Conservation (phyloP, 2,329 filamentous ascomycete species). For the Epichloe sylvatica region DNA sequence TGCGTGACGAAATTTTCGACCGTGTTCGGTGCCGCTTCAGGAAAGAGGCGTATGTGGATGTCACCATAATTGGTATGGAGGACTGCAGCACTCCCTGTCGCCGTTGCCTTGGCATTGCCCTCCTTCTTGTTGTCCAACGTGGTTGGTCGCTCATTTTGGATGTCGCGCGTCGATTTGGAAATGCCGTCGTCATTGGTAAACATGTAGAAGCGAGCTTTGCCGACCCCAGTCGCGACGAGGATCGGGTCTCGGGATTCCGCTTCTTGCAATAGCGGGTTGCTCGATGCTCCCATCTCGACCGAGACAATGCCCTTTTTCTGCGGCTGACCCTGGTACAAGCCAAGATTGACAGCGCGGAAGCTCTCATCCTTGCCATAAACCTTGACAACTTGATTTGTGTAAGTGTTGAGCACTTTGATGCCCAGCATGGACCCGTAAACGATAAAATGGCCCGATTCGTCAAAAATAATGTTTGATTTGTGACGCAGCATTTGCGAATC, state of each 20-base stretch:
- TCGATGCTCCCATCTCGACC: constrained; percentile 91
- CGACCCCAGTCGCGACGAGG: constrained; percentile 67
- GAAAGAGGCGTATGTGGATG: constrained; percentile 85
- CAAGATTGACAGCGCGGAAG: constrained; percentile 68
- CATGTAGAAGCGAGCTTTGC: constrained; percentile 92
- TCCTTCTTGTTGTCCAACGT: constrained; percentile 45
- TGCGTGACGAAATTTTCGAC: constrained; percentile 98
- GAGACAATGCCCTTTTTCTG: constrained; percentile 89
- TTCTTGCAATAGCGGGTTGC: constrained; percentile 84
- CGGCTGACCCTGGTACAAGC: constrained; percentile 86
- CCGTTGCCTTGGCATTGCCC: constrained; percentile 40
- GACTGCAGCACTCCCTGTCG: constrained; percentile 66
- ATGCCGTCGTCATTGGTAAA: constrained; percentile 84
- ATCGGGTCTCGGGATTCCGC: constrained; percentile 85
- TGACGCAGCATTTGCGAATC: constrained; percentile 53
- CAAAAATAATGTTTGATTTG: constrained; percentile 79
- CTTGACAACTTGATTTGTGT: constrained; percentile 83
- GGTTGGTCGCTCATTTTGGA: constrained; percentile 88
- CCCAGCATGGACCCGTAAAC: constrained; percentile 87
- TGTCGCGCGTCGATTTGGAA: constrained; percentile 70
- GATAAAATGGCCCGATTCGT: constrained; percentile 91
- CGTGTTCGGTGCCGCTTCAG: constrained; percentile 80
- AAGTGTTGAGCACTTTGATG: constrained; percentile 89
- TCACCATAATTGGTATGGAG: constrained; percentile 91
- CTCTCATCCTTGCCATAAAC: constrained; percentile 84